Percentiles rank a stretch among this genome's conserved stretches.
Conservation (phyloP, 352 stramenopile species). For the Poterioochromonas sp. region DNA sequence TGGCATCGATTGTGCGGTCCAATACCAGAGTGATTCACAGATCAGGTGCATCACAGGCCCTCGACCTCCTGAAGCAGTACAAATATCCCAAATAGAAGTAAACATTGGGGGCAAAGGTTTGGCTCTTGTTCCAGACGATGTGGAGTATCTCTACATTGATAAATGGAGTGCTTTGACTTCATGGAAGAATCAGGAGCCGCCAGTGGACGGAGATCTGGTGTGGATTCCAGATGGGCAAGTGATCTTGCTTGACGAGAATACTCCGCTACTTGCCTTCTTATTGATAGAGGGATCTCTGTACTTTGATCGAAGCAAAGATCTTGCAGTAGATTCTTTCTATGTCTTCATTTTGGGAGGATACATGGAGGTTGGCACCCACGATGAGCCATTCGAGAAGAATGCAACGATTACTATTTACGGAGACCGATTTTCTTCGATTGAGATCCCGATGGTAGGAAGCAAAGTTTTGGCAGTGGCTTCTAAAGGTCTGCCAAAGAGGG, state of each 20-base stretch:
- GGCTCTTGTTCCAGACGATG: not conserved
- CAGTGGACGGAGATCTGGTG: slow-evolving; percentile 38
- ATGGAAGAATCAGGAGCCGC: slow-evolving; percentile 36
- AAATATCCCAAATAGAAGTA: slow-evolving; percentile 1
- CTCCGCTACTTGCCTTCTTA: slow-evolving; percentile 27
- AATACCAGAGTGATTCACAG: not conserved
- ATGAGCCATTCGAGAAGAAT: slow-evolving; percentile 44
- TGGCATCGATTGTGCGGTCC: slow-evolving; percentile 28
- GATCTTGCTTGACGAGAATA: slow-evolving; percentile 35
- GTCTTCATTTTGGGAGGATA: slow-evolving; percentile 30
- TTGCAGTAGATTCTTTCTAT: slow-evolving; percentile 32
- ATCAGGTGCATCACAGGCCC: slow-evolving; percentile 31
- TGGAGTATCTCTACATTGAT: slow-evolving; percentile 37
- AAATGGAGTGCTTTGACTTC: slow-evolving; percentile 38
- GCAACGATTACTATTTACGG: slow-evolving; percentile 50
- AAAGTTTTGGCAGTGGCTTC: slow-evolving; percentile 43
- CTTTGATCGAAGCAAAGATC: slow-evolving; percentile 19
- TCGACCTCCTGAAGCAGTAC: slow-evolving; percentile 8
- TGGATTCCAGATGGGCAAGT: slow-evolving; percentile 36
- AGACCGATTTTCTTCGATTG: slow-evolving; percentile 48
- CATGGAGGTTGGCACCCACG: slow-evolving; percentile 44
- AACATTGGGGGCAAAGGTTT: not conserved
- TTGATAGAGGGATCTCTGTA: slow-evolving; percentile 33
- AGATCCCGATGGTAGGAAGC: slow-evolving; percentile 44
- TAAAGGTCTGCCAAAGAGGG: slow-evolving; percentile 19